Base-by-base conservation (phyloP, 2,329 filamentous ascomycete species). In the Pleurostoma richardsiae region DNA sequence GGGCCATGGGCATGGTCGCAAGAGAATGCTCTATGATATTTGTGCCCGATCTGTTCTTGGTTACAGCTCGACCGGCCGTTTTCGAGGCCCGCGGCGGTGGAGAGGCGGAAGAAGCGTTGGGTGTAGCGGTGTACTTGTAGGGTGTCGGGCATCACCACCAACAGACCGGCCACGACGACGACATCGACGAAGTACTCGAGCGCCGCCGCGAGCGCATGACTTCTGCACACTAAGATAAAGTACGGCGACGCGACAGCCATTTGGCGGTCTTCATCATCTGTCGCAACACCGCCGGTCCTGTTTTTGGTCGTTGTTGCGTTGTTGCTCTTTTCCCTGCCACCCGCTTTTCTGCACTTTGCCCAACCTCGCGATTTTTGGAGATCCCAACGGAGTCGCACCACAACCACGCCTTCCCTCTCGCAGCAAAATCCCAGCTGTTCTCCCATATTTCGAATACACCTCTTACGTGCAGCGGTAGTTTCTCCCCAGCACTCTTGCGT, bases 1-100 rank as follows among this genome's bases (percentile, higher is more conserved):
- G 56, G 54, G 49, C 41, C 42, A 42, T 46, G 48, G 53, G 47
- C 39, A 52, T 52, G 52, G 42, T 49, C 43, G 46, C 47, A 30
- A 42, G 40, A 28, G 48, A 36, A 46, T 36, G 8, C n/a, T 36
- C n/a, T 36, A n/a, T n/a, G n/a, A n/a, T 2, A 8, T n/a, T 36
- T 36, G 8, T 8, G 33, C n/a, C 2, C 33, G 33, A 36, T 36
- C 33, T 8, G 8, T n/a, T 8, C 8, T 36, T n/a, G 8, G n/a
- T 36, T n/a, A 36, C n/a, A 36, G 33, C 33, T 36, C 33, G n/a
- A 36, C n/a, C n/a, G 33, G 33, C 33, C 33, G n/a, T 19, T 19
- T 19, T 19, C 19, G 19, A 19, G 19, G 19, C 33, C 8, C 33
- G 33, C 8, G n/a, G n/a, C 33, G 33, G 33, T 36, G 33, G n/a